Evolutionary conservation across 495 filamentous ascomycete genomes (phyloP).

Genomic region (Neurospora tetrasperma): DNA sequence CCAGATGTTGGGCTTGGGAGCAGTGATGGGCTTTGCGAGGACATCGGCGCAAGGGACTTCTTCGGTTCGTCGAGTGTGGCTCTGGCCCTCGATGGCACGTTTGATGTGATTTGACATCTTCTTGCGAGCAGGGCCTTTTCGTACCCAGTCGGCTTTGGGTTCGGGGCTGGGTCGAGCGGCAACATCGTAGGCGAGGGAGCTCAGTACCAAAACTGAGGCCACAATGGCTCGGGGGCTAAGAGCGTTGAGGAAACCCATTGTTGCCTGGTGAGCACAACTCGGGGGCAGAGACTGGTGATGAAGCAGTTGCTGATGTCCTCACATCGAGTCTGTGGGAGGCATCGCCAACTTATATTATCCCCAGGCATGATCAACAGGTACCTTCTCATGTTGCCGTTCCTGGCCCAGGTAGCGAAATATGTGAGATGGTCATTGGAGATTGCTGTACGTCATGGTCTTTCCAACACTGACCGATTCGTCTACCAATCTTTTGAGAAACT

Average conservation of each 20-base stretch:
- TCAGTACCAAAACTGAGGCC: constrained; percentile 12
- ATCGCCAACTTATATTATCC: neutral
- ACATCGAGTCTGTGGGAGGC: neutral
- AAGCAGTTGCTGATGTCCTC: neutral
- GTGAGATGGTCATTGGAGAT: neutral
- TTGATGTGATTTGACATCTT: constrained; percentile 15
- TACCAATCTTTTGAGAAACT: neutral
- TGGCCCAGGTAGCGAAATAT: neutral
- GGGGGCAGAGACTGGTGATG: neutral
- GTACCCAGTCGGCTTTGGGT: constrained; percentile 12
- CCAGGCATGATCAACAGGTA: neutral
- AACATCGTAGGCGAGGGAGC: constrained; percentile 13
- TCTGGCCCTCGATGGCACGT: constrained; percentile 15
- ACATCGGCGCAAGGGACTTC: constrained; percentile 10
- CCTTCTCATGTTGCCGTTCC: neutral
- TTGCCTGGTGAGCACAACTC: neutral
- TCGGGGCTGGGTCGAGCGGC: constrained; percentile 11
- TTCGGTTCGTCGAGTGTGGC: constrained; percentile 3
- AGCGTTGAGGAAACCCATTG: constrained; percentile 15
- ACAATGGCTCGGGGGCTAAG: constrained; percentile 16
- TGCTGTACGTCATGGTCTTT: neutral
- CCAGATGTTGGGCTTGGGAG: constrained; percentile 31
- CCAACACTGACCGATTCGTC: neutral
- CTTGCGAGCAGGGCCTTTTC: constrained; percentile 12
- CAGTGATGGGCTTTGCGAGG: constrained; percentile 12